Conservation (phyloP, 352 stramenopile genomes). For the Aphanomyces invadans region DNA sequence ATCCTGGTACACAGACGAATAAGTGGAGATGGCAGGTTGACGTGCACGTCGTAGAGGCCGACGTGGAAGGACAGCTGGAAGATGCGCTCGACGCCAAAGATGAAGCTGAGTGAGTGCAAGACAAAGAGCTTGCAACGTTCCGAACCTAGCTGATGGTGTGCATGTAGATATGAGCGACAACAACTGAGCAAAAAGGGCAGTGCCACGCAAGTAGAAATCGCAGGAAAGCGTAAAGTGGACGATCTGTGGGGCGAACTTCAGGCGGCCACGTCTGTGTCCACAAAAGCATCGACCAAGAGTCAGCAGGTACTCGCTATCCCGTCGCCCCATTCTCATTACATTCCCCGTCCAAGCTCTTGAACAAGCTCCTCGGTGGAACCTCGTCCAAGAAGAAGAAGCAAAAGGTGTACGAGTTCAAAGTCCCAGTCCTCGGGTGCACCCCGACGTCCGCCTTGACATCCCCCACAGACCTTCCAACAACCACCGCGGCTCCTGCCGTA, state of each 20-base stretch:
- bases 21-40: neutral
- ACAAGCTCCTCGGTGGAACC: conserved; percentile 39
- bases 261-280: conserved; percentile 45
- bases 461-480: too few species aligned
- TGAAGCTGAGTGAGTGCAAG: conserved; percentile 6
- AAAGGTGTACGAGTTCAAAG: conserved; percentile 61
- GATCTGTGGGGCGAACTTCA: conserved; percentile 63
- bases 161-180: conserved; percentile 15
- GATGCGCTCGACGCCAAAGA: conserved; percentile 22
- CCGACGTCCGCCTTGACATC: conserved; percentile 37
- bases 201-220: neutral
- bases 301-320: conserved; percentile 38
- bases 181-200: neutral
- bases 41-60: conserved; percentile 5
- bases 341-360: conserved; percentile 34
- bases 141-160: neutral
- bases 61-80: conserved; percentile 14
- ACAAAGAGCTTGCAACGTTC: neutral
- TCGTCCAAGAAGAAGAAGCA: conserved; percentile 45
- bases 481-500: conserved; percentile 27
- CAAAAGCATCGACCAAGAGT: conserved; percentile 35
- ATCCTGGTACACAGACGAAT: conserved; percentile 4
- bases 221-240: conserved; percentile 18
- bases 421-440: conserved; percentile 64
- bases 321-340: neutral